Conservation (phyloP, 139 green algal species). For the Haematococcus lacustris region DNA sequence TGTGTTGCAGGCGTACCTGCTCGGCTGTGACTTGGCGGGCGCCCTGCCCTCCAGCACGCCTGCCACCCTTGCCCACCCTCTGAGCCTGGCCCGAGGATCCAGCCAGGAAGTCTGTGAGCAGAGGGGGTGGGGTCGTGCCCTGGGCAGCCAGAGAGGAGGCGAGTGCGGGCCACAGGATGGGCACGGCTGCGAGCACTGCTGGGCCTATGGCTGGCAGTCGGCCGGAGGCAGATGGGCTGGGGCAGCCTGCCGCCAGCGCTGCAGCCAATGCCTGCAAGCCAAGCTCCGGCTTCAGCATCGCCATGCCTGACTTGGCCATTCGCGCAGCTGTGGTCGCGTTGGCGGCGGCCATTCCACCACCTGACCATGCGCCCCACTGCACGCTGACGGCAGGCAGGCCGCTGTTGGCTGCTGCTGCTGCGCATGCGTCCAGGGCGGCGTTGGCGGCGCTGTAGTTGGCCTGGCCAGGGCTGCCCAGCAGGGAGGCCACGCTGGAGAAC, state of each 20-base stretch:
- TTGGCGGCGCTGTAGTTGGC: too few relatives aligned
- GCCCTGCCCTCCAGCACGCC: neutral
- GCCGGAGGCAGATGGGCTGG: neutral
- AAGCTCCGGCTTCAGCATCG: slow-evolving; percentile 26
- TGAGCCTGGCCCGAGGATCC: neutral
- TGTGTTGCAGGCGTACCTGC: neutral
- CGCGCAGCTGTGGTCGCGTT: too few relatives aligned
- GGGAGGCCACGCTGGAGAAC: slow-evolving; percentile 71
- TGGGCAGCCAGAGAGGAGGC: slow-evolving; percentile 17
- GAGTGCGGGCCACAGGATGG: slow-evolving; percentile 39
- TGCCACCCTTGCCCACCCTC: neutral
- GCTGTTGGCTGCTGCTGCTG: slow-evolving; percentile 11
- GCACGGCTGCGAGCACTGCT: slow-evolving; percentile 24
- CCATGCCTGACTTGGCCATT: slow-evolving; percentile 71
- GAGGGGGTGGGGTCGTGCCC: neutral
- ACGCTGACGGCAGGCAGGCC: slow-evolving; percentile 35
- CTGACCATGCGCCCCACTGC: too few relatives aligned
- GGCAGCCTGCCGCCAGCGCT: slow-evolving; percentile 5
- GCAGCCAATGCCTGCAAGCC: slow-evolving; percentile 41
- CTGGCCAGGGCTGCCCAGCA: slow-evolving; percentile 79
- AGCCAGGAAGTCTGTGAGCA: slow-evolving; percentile 6
- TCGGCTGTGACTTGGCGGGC: neutral
- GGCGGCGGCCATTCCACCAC: slow-evolving; percentile 69
- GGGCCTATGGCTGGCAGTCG: neutral
- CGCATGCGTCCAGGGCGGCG: slow-evolving; percentile 44